Base-by-base conservation (phyloP, 2,329 filamentous ascomycete genomes). In the Proliferodiscus dingleyae region DNA sequence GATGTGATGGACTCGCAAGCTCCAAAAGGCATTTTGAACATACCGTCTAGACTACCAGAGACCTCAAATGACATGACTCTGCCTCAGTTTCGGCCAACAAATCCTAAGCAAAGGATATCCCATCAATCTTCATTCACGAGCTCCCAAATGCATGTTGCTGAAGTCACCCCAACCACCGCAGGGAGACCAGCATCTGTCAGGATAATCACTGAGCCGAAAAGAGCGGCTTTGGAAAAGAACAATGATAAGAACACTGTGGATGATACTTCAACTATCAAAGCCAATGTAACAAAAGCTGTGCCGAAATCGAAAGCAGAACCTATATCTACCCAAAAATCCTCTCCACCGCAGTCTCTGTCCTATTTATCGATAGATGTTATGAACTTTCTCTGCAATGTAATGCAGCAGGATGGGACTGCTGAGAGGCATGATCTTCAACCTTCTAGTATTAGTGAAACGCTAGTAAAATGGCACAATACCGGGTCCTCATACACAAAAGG, bases 331-430 rank as follows among this genome's bases (percentile, higher is more conserved):
- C 45, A 61, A 4, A 61, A 70, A 16, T 52, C 56, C 29, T 63
- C 71, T 18, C 65, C 78, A 2, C 81, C 81, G 0, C 80, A 85
- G 56, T 72, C 78, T 4, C 56, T 85, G 7, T 70, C 70, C 0
- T 66, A 64, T 2, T 66, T 85, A 3, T 73, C 74, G 46, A 66
- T 77, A 3, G 73, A 79, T 29, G 63, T 79, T 1, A 68, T 84
- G 26, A 73, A 81, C 44, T 75, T 83, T 50, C 67, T 83, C 16
- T 83, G 79, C 53, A 74, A 82, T 55, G 66, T 80, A 2, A 68
- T 82, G 13, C 72, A 80, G 55, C 70, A 78, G 43, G 78, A 83
- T 52, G 62, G 65, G 5, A 80, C 73, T 5, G 64, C 58, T 5
- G 79, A 83, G 57, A 66, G 64, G 11, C 71, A 74, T 50, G 56